Conservation (phyloP, 1,284 basidiomycete genomes). For the Baeospora myosura region DNA sequence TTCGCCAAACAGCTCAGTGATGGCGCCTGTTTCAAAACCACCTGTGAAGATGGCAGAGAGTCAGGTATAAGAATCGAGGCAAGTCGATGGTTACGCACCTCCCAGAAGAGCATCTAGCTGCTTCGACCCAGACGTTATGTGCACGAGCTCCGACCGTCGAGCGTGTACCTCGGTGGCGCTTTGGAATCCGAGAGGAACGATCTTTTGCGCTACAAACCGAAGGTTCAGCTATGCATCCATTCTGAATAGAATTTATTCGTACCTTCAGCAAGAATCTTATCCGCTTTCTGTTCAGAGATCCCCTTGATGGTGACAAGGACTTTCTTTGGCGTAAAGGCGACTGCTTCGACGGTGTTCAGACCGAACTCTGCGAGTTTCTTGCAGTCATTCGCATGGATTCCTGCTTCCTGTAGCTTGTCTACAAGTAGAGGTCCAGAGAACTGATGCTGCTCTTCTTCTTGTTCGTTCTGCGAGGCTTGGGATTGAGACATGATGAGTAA, state of each 20-base stretch:
- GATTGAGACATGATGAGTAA: too few species aligned
- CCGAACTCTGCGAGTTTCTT: slow-evolving; percentile 95
- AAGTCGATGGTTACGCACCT: slow-evolving; percentile 42
- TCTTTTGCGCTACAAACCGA: slow-evolving; percentile 71
- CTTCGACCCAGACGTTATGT: slow-evolving; percentile 95
- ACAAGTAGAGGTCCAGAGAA: slow-evolving; percentile 77
- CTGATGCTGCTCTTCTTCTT: slow-evolving; percentile 50
- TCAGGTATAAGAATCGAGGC: slow-evolving; percentile 10
- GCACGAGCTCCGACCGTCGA: slow-evolving; percentile 90
- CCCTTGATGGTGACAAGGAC: slow-evolving; percentile 88
- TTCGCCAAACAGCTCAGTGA: slow-evolving; percentile 98
- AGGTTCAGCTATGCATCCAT: slow-evolving; percentile 3
- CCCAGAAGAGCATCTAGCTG: slow-evolving; percentile 94
- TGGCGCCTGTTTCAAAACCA: slow-evolving; percentile 97
- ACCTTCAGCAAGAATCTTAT: slow-evolving; percentile 94
- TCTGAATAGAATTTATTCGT: slow-evolving; percentile 19
- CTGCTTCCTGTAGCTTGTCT: slow-evolving; percentile 82
- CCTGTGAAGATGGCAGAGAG: slow-evolving; percentile 35
- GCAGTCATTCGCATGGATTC: slow-evolving; percentile 87
- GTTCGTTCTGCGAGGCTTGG: slow-evolving; percentile 43
- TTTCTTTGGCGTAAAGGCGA: slow-evolving; percentile 98
- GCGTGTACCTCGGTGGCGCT: slow-evolving; percentile 98
- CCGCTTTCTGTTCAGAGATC: slow-evolving; percentile 95
- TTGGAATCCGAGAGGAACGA: slow-evolving; percentile 96
- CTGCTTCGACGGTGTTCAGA: slow-evolving; percentile 89